Evolutionary conservation across 805 yeast species (phyloP), one percentile per base, ranked within the genome.

Genomic region (Saturnispora serradocipensis): DNA sequence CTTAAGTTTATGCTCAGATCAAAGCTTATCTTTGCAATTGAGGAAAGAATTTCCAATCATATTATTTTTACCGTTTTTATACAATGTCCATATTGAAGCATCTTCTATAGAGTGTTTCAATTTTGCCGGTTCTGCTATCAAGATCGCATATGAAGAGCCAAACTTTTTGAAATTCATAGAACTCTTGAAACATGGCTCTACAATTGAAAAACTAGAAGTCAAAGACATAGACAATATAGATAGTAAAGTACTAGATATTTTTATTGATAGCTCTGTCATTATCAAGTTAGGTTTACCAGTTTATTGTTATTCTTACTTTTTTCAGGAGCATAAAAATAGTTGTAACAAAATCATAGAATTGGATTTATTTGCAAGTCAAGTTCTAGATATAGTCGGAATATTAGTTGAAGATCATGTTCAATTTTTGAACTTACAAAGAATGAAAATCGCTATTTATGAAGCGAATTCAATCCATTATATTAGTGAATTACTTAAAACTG

Each of bases 1-100:
- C 18, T 36, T 49, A 16, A 25, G 28, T 22, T 22, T 16, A 43
- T 49, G 51, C 36, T 49, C 51, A 34, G 51, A 49, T 22, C 47
- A 49, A 34, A 28, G 35, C 3, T 27, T 49, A 32, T 24, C 36
- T 25, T 25, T 27, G 16, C 51, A 43, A 18, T 24, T 43, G 11
- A 25, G 13, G 24, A 22, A 18, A 11, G 27, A 42, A 5, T 43
- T 49, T 43, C 51, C 51, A 4, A 13, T 16, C 25, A 27, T 18
- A 13, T 35, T 49, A 10, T 43, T 49, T 13, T n/a, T 49, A 9
- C 44, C 51, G 0, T 49, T 49, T 44, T 22, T 49, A 8, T 13
- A 43, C 13, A 24, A 11, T 5, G 47, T 49, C 16, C 10, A 25
- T 7, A 18, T 49, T 8, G 28, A 22, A 11, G 30, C 20, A 4